Evolutionary conservation across 192 early-diverging fungal species (phyloP).

Genomic region (Mortierella hygrophila): DNA sequence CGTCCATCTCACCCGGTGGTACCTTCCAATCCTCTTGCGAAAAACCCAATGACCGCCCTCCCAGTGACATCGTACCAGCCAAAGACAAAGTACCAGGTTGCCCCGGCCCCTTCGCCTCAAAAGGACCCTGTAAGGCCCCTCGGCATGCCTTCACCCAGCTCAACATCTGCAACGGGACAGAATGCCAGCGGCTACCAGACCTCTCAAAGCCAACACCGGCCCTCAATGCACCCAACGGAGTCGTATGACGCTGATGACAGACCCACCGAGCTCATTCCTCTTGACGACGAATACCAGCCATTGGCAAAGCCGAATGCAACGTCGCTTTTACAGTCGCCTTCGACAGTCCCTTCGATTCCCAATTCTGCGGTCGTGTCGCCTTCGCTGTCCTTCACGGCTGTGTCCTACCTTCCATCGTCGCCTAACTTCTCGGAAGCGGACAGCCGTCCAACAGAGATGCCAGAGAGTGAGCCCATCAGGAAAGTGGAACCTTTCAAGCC

Average conservation of each 20-base stretch:
- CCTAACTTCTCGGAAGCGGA: conserved; percentile 30
- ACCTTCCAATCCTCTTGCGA: conserved; percentile 4
- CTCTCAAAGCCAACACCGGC: conserved; percentile 37
- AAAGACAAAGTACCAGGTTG: conserved; percentile 44
- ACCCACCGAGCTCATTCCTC: conserved; percentile 47
- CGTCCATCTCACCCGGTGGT: background rate
- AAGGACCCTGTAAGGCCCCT: conserved; percentile 27
- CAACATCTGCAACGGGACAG: background rate
- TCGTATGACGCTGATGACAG: conserved; percentile 52
- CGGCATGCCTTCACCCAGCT: conserved; percentile 14
- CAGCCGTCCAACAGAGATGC: conserved; percentile 22
- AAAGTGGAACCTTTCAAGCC: background rate
- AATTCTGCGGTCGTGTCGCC: conserved; percentile 27
- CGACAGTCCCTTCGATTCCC: background rate
- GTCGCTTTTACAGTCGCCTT: conserved; percentile 9
- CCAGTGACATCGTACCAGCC: conserved; percentile 29
- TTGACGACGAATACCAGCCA: conserved; percentile 19
- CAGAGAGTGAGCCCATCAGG: background rate
- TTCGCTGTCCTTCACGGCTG: conserved; percentile 30
- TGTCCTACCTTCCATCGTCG: conserved; percentile 37
- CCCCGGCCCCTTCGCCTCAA: conserved; percentile 29
- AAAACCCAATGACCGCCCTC: conserved; percentile 14
- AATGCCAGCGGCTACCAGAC: conserved; percentile 25
- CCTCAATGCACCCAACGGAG: conserved; percentile 18
- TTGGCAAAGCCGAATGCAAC: background rate